Conservation (phyloP, 805 yeast species). For the Brettanomyces nanus region DNA sequence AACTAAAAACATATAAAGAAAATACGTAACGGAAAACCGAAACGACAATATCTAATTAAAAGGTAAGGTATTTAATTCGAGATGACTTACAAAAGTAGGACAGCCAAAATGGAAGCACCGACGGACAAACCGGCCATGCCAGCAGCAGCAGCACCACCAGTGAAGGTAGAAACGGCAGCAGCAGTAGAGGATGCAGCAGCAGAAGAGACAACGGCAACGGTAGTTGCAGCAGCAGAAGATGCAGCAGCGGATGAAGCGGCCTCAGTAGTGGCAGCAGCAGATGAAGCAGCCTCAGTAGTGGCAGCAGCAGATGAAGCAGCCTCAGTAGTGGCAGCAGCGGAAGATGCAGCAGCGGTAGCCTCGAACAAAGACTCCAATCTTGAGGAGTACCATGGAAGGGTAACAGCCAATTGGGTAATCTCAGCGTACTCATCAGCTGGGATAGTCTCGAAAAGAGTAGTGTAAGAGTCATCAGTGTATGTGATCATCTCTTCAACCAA, state of each 20-base stretch:
- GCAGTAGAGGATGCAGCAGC: constrained; percentile 1
- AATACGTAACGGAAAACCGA: too few relatives aligned
- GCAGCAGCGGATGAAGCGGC: constrained; percentile 1
- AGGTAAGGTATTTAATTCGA: too few relatives aligned
- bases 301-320: background rate
- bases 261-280: constrained; percentile 1
- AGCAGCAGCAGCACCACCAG: background rate
- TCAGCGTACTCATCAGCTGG: constrained; percentile 5
- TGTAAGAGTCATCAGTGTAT: constrained; percentile 35
- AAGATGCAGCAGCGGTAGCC: constrained; percentile 2
- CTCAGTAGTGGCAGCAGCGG: background rate
- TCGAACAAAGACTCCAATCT: constrained; percentile 18
- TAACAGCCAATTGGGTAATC: constrained; percentile 22
- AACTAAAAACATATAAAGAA: too few relatives aligned
- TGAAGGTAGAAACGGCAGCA: constrained; percentile 1
- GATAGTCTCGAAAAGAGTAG: constrained; percentile 27
- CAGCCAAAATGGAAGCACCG: constrained; percentile 1
- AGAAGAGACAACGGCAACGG: background rate
- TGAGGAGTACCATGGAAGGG: constrained; percentile 27
- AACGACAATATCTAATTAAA: too few relatives aligned
- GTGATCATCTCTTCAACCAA: constrained; percentile 20
- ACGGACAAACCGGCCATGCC: constrained; percentile 2
- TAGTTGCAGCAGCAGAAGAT: background rate
- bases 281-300: background rate
- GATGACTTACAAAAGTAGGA: constrained; percentile 3